Base-by-base conservation (phyloP, 2,329 filamentous ascomycete genomes). In the Colletotrichum sp. region DNA sequence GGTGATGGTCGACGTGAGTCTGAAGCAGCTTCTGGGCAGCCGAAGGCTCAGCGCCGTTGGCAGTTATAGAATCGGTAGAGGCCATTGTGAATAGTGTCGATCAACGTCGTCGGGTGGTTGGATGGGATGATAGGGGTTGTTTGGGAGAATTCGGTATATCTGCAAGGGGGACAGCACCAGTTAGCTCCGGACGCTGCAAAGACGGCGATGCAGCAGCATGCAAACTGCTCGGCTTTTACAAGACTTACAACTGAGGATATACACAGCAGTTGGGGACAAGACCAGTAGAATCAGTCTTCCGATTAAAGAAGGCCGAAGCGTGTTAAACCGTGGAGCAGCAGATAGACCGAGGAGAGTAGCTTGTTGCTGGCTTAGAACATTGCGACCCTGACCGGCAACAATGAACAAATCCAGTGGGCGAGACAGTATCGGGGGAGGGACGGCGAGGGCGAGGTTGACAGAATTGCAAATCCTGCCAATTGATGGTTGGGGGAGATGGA, bases 1-100 rank as follows among this genome's bases (percentile, higher is more conserved):
- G 90, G 80, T 92, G 89, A 77, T 89, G 89, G 79, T 89, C 85
- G 77, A 83, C 85, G 79, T 94, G 93, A 84, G 92, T 90, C 82
- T 93, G 88, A 81, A 92, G 88, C 77, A 94, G 90, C 86, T 89
- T 90, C 84, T 93, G 91, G 58, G 90, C 90, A 74, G 88, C 88
- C 75, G 90, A 91, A 75, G 88, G 85, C 83, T 89, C 87, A 62
- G 79, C 79, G 77, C 81, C 81, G 78, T 80, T 79, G 78, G 81
- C 83, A 73, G 80, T 73, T 70, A 86, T 84, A 78, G 83, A 76
- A 78, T 83, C 82, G 76, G 77, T 79, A 68, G 87, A 84, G 78
- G 88, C 83, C 88, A 89, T 89, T 80, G 71, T 85, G 77, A 21
- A 56, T 21, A n/a, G 64, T 52, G 8, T n/a, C 36, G 21, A 18